A percentile compares a stretch with the other conserved stretches of the same genome.
These are phyloP conservation scores for Aspergillus panamensis DNA, from an alignment of 495 filamentous ascomycete species.

Conservation along the genomic window DNA sequence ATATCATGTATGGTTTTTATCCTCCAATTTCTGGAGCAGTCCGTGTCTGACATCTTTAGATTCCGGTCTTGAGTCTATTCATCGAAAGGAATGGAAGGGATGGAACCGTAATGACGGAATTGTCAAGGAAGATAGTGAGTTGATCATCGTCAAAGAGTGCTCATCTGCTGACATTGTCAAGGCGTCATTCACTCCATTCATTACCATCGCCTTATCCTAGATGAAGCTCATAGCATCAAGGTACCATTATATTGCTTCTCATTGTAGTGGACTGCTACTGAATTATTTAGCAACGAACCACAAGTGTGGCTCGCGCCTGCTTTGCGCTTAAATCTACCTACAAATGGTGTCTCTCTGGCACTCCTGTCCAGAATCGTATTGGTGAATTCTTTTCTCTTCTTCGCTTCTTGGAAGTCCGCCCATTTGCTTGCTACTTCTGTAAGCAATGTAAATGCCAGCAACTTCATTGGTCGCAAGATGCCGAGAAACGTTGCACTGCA, in stretches of 20 bases:
- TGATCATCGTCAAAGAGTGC: background rate
- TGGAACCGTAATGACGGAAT: conserved; percentile 72
- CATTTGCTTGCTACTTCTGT: conserved; percentile 93
- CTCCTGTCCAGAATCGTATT: conserved; percentile 92
- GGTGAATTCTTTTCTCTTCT: conserved; percentile 95
- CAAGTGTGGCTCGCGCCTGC: conserved; percentile 90
- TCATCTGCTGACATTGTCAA: conserved; percentile 18
- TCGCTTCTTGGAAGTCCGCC: conserved; percentile 79
- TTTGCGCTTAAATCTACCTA: conserved; percentile 82
- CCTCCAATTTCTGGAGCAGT: background rate
- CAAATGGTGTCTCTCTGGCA: conserved; percentile 94
- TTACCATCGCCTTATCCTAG: conserved; percentile 89
- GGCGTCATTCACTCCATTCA: conserved; percentile 74
- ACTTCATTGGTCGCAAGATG: conserved; percentile 78
- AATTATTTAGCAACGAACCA: conserved; percentile 59
- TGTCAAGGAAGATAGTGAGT: conserved; percentile 73
- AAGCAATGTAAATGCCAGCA: conserved; percentile 73
- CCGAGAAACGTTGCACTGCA: conserved; percentile 59
- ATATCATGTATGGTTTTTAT: conserved; percentile 61
- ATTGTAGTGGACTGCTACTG: conserved; percentile 16
- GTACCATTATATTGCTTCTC: conserved; percentile 25
- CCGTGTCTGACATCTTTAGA: conserved; percentile 39
- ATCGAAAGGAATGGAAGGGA: conserved; percentile 88
- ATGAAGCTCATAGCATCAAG: conserved; percentile 97
- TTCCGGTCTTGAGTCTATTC: conserved; percentile 85